Percentiles rank a stretch among this genome's conserved stretches.
These are phyloP conservation scores for Penicillium malachiteum DNA, from an alignment of 495 filamentous ascomycete species.

Conservation along the genomic window DNA sequence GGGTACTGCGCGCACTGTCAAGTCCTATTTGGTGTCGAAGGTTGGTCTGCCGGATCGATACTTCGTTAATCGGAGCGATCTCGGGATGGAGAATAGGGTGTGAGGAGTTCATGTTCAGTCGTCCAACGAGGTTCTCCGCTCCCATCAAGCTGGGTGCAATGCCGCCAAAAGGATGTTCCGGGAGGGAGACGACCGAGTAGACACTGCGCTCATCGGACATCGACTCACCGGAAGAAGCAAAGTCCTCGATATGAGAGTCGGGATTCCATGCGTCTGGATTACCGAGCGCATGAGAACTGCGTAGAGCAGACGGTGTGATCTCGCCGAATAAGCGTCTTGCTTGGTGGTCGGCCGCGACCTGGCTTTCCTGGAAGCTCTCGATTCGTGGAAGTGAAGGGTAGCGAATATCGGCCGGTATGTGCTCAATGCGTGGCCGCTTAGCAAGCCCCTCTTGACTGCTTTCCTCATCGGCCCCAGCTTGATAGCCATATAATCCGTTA, in stretches of 20 bases:
- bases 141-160: conserved; percentile 62
- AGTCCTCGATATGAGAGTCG: conserved; percentile 31
- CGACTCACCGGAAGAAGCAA: conserved; percentile 48
- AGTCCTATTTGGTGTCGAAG: conserved; percentile 21
- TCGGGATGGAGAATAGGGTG: conserved; percentile 32
- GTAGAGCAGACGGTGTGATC: conserved; percentile 66
- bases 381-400: conserved; percentile 47
- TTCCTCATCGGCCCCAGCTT: conserved; percentile 26
- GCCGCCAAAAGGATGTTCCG: conserved; percentile 37
- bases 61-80: conserved; percentile 34
- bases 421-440: conserved; percentile 40
- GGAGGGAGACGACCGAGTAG: conserved; percentile 44
- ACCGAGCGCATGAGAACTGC: conserved; percentile 59
- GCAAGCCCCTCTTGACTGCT: conserved; percentile 37
- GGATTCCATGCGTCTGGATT: conserved; percentile 25
- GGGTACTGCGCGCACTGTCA: conserved; percentile 15
- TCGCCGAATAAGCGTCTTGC: conserved; percentile 74
- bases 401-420: conserved; percentile 30
- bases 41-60: conserved; percentile 35
- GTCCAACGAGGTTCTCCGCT: conserved; percentile 64
- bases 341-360: conserved; percentile 29
- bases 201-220: conserved; percentile 40
- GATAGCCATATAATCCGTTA: conserved; percentile 16
- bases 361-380: conserved; percentile 38
- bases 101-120: conserved; percentile 65